These are phyloP conservation scores for Alternaria ethzedia DNA, from an alignment of 2,329 filamentous ascomycete species.

Conservation along the genomic window DNA sequence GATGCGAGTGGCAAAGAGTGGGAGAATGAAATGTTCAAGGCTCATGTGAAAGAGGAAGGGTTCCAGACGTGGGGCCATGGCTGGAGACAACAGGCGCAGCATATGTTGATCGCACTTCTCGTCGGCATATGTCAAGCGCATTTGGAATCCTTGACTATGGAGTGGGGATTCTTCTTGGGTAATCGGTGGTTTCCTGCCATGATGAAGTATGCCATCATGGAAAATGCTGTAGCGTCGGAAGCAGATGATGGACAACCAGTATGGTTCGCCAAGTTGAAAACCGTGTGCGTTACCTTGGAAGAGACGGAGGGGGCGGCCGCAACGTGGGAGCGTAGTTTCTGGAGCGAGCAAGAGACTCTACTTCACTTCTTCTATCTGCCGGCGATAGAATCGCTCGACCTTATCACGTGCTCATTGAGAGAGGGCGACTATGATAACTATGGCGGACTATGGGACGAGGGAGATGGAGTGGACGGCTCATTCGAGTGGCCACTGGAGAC, in stretches of 20 bases:
- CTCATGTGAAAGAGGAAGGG: background rate
- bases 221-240: background rate
- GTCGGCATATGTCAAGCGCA: background rate
- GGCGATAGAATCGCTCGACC: background rate
- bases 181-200: background rate
- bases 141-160: background rate
- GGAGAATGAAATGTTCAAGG: background rate
- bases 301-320: background rate
- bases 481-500: slow-evolving; percentile 1
- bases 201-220: background rate
- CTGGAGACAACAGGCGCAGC: background rate
- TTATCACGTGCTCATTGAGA: background rate
- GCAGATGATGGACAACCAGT: background rate
- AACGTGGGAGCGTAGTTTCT: background rate
- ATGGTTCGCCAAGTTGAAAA: background rate
- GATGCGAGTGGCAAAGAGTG: background rate
- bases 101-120: background rate
- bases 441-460: background rate
- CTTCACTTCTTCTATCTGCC: slow-evolving; percentile 1
- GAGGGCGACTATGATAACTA: background rate
- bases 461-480: background rate
- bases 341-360: background rate
- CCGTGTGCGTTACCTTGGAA: background rate
- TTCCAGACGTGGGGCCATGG: background rate
- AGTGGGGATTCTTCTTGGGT: background rate